These are phyloP conservation scores for Debaryomycetaceae sp. DNA, from an alignment of 1,139 yeast species.

Conservation along the genomic window DNA sequence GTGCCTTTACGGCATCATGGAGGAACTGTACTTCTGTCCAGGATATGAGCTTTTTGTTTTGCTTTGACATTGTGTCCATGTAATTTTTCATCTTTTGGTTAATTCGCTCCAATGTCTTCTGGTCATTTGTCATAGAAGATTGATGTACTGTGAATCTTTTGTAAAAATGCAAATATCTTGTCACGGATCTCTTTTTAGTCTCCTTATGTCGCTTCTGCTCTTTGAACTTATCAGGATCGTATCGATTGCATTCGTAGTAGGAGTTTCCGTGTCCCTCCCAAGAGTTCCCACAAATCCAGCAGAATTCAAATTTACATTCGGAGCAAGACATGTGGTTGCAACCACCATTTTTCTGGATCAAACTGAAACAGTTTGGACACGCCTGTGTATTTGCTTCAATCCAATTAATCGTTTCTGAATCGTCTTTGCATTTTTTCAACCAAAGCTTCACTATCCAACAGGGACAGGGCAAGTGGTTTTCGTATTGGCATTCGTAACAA, in stretches of 20 bases:
- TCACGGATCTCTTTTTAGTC: constrained; percentile 42
- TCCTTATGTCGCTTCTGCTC: constrained; percentile 30
- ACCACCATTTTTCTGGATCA: constrained; percentile 87
- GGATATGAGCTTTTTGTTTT: constrained; percentile 40
- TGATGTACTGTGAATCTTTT: constrained; percentile 76
- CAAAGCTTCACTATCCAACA: constrained; percentile 69
- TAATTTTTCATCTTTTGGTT: constrained; percentile 59
- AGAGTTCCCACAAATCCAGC: constrained; percentile 86
- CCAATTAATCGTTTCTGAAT: constrained; percentile 89
- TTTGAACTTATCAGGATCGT: constrained; percentile 38
- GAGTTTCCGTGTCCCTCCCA: constrained; percentile 74
- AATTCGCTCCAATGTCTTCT: constrained; percentile 57
- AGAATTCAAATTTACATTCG: constrained; percentile 74
- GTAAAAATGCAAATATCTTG: constrained; percentile 74
- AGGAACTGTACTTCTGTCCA: constrained; percentile 92
- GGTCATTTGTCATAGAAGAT: constrained; percentile 72
- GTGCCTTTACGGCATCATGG: constrained; percentile 63
- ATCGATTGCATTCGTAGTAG: constrained; percentile 67
- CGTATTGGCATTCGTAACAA: constrained; percentile 74
- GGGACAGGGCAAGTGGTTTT: constrained; percentile 82
- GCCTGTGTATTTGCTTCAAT: constrained; percentile 81
- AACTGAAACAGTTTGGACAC: constrained; percentile 66
- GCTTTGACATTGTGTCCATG: constrained; percentile 36
- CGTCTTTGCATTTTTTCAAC: constrained; percentile 80
- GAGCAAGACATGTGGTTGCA: constrained; percentile 94